Evolutionary conservation across 148 eudicot genomes (phyloP).

Genomic region (Fagopyrum homotropicum): DNA sequence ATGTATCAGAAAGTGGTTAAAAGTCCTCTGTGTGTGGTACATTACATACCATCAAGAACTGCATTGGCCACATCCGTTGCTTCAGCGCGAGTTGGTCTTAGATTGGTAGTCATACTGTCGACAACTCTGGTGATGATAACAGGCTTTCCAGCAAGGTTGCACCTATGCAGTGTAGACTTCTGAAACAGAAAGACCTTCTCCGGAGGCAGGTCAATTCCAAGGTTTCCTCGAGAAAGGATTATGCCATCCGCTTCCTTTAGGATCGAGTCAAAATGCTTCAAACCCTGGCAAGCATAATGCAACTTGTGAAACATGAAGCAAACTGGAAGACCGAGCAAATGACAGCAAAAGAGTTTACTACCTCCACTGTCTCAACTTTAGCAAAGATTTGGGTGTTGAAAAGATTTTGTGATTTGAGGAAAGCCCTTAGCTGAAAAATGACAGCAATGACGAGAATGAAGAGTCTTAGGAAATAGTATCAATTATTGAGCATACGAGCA

Average conservation of each 20-base stretch:
- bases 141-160: slow-evolving; percentile 59
- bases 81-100: slow-evolving; percentile 65
- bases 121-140: slow-evolving; percentile 54
- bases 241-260: slow-evolving; percentile 61
- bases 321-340: neutral
- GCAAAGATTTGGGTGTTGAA: slow-evolving; percentile 50
- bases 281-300: slow-evolving; percentile 28
- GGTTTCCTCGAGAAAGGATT: slow-evolving; percentile 54
- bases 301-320: neutral
- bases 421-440: slow-evolving; percentile 39
- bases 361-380: slow-evolving; percentile 59
- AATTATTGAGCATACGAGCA: neutral
- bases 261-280: slow-evolving; percentile 57
- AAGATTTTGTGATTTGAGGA: slow-evolving; percentile 43
- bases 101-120: slow-evolving; percentile 62
- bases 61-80: slow-evolving; percentile 74
- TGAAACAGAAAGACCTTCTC: slow-evolving; percentile 67
- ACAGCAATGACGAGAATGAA: too few species aligned
- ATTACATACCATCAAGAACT: slow-evolving; percentile 52
- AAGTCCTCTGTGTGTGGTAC: neutral
- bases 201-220: slow-evolving; percentile 67
- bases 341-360: slow-evolving; percentile 13
- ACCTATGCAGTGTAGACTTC: slow-evolving; percentile 42
- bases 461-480: neutral
- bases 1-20: neutral